Evolutionary conservation across 2,329 filamentous ascomycete species (phyloP).

Genomic region (Alternaria gaisen): DNA sequence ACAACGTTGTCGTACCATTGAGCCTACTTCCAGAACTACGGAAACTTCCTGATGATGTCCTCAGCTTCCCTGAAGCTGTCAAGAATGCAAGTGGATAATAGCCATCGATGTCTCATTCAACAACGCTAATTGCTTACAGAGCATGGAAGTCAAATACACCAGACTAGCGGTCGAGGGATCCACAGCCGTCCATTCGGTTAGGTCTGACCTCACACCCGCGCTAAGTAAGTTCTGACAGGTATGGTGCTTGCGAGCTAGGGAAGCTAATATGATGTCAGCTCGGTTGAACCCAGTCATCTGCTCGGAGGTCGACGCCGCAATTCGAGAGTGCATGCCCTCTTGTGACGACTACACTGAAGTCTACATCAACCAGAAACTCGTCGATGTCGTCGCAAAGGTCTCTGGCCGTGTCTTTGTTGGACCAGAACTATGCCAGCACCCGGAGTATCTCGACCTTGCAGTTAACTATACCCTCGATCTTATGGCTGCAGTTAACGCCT

Average conservation of each 20-base stretch:
- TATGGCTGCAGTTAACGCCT: constrained; percentile 35
- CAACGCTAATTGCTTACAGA: constrained; percentile 27
- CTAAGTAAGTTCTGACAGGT: constrained; percentile 34
- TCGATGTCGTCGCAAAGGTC: constrained; percentile 45
- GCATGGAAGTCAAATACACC: constrained; percentile 46
- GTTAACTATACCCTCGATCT: constrained; percentile 47
- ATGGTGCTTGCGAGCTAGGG: background rate
- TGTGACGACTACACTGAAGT: constrained; percentile 47
- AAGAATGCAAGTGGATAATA: constrained; percentile 28
- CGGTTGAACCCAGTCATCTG: constrained; percentile 42
- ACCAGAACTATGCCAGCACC: constrained; percentile 37
- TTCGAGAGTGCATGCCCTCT: constrained; percentile 37
- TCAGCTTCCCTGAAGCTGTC: constrained; percentile 43
- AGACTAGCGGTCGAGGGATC: constrained; percentile 29
- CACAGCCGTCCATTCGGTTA: constrained; percentile 34
- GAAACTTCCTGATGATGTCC: constrained; percentile 43
- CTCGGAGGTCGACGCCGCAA: constrained; percentile 40
- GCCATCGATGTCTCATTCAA: background rate
- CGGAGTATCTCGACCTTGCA: constrained; percentile 41
- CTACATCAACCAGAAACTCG: constrained; percentile 37
- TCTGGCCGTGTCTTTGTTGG: constrained; percentile 49
- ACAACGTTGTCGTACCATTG: constrained; percentile 39
- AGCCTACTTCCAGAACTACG: constrained; percentile 45
- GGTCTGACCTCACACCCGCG: constrained; percentile 46
- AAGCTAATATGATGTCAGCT: constrained; percentile 28